These are phyloP conservation scores for Gnaphalium uliginosum DNA, from an alignment of 129 eudicot genomes.

Conservation along the genomic window DNA sequence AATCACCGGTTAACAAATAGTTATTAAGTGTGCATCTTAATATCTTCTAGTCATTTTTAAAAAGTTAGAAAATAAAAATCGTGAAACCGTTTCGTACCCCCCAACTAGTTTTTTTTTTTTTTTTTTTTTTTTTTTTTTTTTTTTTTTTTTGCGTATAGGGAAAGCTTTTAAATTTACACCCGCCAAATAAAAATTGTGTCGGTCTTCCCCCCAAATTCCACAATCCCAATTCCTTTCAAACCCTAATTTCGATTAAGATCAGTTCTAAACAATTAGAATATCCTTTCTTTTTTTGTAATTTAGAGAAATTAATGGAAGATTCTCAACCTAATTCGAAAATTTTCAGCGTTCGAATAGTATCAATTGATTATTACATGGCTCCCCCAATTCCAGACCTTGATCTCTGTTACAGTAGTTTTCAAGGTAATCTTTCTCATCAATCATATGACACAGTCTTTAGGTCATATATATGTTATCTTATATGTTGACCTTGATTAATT, in stretches of 20 bases:
- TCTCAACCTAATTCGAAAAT: conserved; percentile 44
- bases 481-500: too few relatives aligned
- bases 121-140: too few relatives aligned
- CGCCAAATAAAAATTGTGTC: conserved; percentile 29
- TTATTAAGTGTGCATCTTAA: too few relatives aligned
- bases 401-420: conserved; percentile 72
- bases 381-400: conserved; percentile 76
- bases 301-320: conserved; percentile 39
- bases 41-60: too few relatives aligned
- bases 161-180: conserved; percentile 22
- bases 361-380: conserved; percentile 85
- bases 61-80: too few relatives aligned
- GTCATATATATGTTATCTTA: too few relatives aligned
- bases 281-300: background rate
- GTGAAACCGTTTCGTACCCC: too few relatives aligned
- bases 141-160: too few relatives aligned
- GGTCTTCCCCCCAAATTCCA: background rate
- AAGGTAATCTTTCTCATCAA: conserved; percentile 45
- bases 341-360: conserved; percentile 87
- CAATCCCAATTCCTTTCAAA: conserved; percentile 2
- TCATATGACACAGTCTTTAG: background rate
- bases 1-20: too few relatives aligned
- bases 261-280: background rate
- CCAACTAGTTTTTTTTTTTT: too few relatives aligned
- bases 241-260: conserved; percentile 20